Conservation (phyloP, 73 alveolate species). For the Tetrahymena elliotti region DNA sequence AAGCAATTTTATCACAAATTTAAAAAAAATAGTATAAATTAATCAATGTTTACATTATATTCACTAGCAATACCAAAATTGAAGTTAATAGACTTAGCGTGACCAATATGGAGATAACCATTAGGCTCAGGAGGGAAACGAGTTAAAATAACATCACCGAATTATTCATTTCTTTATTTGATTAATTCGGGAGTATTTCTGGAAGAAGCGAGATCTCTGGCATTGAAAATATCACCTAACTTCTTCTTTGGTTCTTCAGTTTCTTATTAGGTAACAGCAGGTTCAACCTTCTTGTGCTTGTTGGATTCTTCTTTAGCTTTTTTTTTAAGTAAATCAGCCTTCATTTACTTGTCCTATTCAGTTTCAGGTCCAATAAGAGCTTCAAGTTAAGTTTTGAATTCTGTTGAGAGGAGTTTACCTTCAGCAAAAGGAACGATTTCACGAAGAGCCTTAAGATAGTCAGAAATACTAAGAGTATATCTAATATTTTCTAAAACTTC, state of each 20-base stretch:
- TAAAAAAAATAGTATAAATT: not conserved
- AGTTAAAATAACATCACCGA: constrained; percentile 60
- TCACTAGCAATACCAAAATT: constrained; percentile 87
- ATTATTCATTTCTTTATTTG: constrained; percentile 21
- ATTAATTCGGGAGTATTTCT: constrained; percentile 5
- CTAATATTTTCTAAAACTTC: constrained; percentile 6
- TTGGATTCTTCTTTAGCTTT: constrained; percentile 2
- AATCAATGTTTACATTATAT: not conserved
- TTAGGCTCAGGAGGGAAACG: constrained; percentile 99
- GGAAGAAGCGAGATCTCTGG: constrained; percentile 26
- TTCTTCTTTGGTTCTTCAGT: constrained; percentile 15
- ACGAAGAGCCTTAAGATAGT: constrained; percentile 15
- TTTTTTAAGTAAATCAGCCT: not conserved
- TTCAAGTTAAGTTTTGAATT: constrained; percentile 17
- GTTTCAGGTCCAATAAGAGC: constrained; percentile 36
- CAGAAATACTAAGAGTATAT: constrained; percentile 22
- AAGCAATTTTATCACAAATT: too few species aligned
- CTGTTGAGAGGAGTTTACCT: constrained; percentile 13
- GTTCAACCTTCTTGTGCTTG: not conserved
- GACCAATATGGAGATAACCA: constrained; percentile 99
- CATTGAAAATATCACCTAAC: constrained; percentile 5
- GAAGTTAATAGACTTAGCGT: constrained; percentile 99
- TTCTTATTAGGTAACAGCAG: not conserved
- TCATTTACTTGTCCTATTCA: constrained; percentile 11
- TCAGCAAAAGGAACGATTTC: constrained; percentile 27